Base-by-base conservation (phyloP, 2,329 filamentous ascomycete genomes). In the Diaporthe longicolla region DNA sequence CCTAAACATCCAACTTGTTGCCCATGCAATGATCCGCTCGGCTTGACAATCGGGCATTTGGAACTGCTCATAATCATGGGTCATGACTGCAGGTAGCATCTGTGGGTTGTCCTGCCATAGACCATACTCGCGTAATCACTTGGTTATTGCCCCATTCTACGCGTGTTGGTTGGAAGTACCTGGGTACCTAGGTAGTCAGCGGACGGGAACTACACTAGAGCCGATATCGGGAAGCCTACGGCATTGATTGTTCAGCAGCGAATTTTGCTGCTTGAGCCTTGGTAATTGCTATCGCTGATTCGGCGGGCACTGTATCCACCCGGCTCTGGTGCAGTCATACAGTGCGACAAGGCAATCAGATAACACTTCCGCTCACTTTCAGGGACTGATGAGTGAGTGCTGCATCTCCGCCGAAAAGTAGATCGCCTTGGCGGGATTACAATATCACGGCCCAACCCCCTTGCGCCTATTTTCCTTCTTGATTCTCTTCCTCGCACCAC, bases 321-420 rank as follows among this genome's bases (percentile, higher is more conserved):
- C 32, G 37, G n/a, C 8, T 37, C 32, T 15, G 10, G 10, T 68
- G 48, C 63, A 68, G 48, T 54, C 63, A 68, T 40, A 68, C 63
- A 68, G 63, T 68, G 63, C 48, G 48, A 40, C 21, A 40, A 29
- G 15, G 24, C 17, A 26, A 52, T 68, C 63, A 40, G 63, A 68
- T 68, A 68, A 68, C 48, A 29, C 48, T 1, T 40, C 26, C 24
- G 43, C 58, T 29, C 37, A 29, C 15, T 43, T 26, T 29, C 21
- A 52, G 63, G 63, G 32, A 37, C 63, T 68, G 63, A n/a, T n/a
- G n/a, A n/a, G n/a, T n/a, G n/a, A 26, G 40, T 29, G 37, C 29
- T 24, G 63, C 63, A 66, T 66, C 63, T 66, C 63, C 48, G 48
- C 63, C 63, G 48, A 68, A 68, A 68, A 68, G 63, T 68, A 68